Base-by-base conservation (phyloP, 176 grass and related monocot species). In the Calamus simplicifolius region DNA sequence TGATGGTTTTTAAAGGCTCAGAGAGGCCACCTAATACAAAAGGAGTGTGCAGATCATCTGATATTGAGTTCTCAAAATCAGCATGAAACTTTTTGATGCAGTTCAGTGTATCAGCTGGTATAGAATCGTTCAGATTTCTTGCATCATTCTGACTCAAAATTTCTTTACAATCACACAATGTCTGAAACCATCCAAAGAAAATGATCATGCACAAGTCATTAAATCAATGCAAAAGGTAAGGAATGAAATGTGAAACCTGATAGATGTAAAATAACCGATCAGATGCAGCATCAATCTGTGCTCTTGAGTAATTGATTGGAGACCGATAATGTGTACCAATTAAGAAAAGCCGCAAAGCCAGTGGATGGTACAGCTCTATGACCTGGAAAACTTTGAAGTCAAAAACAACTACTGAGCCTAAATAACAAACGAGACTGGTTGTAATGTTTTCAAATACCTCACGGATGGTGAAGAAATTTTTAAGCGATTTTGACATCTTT, bases 211-310 rank as follows among this genome's bases (percentile, higher is more conserved):
- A 68, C 50, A 56, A 18, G 35, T 12, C 1, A 14, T 35, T 23
- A 30, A 27, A 19, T n/a, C 27, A 38, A 15, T 38, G 5, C 31
- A 17, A 53, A 61, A 60, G 3, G 5, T 31, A 52, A 3, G 48
- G 25, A 61, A n/a, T 19, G 18, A 62, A n/a, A 38, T 26, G 38
- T 25, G 18, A 25, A 77, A 91, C 92, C 87, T 97, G 87, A 72
- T 97, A 91, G 48, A 80, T 97, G 75, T 91, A 97, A 73, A 85
- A 97, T 56, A 97, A 67, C 69, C 87, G 82, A 69, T 97, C 92
- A 52, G 87, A 97, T 67, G 92, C 84, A 56, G 78, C 80, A 78
- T 97, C 80, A 63, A 91, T 80, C 25, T 90, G 87, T 26, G 80
- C 75, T 52, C 67, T 80, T 38, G 81, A 79, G 83, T 97, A 97